Base-by-base conservation (phyloP, 495 filamentous ascomycete genomes). In the Xylaria nigripes region DNA sequence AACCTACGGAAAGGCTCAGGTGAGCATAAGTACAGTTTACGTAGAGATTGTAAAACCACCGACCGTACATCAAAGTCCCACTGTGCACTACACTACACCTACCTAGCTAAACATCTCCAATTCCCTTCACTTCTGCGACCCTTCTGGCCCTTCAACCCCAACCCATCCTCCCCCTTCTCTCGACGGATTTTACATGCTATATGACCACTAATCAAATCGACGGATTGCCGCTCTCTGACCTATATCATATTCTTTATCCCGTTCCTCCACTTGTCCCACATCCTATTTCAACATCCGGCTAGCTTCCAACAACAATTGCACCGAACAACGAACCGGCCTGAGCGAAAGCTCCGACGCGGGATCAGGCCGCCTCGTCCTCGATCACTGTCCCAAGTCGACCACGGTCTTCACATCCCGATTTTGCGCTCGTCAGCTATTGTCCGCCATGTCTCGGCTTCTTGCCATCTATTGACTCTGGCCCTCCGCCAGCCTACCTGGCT, bases 361-460 rank as follows among this genome's bases (percentile, higher is more conserved):
- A 59, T 55, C 61, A 54, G 56, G 57, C 58, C 60, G 58, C 51
- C 55, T 63, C 42, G 54, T 48, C 61, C 58, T 61, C 54, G 48
- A 57, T 44, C 34, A 32, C 51, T 36, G 52, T 48, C 48, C 58
- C 44, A 55, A 60, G 61, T 56, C 63, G 62, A 60, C 61, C 62
- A 66, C 56, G 60, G 46, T 25, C 38, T 22, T 36, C 36, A 7
- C 32, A 40, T 40, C 44, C 27, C 53, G 46, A 19, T 36, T 18
- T 50, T 16, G 45, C 53, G 46, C 67, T 68, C 65, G 60, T 66
- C 70, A 60, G 64, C 59, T 55, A 62, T n/a, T n/a, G n/a, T n/a
- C 63, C 62, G 64, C 68, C 72, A 76, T 77, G 75, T 76, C 73
- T 76, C 72, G 65, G 70, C 61, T 64, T 66, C 59, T 62, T 64